A percentile compares a stretch with the other conserved stretches of the same genome.
phyloP scores from a whole-genome alignment of 2,329 filamentous ascomycete genomes.

The Alternaria infectoria region DNA sequence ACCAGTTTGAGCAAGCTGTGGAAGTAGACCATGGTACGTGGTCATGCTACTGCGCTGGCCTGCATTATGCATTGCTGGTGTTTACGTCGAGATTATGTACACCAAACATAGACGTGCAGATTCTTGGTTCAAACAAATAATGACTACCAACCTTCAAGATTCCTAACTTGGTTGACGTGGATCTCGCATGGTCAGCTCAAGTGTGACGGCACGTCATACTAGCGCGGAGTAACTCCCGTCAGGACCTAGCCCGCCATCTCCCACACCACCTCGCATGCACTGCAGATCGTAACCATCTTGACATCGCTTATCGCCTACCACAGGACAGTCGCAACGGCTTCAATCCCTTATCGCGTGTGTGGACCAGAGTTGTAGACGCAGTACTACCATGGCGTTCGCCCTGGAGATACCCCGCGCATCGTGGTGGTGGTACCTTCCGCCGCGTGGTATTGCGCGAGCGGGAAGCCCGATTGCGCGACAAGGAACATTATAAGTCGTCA shows the following conservation, averaged over 20 bases:
- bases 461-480: conserved; percentile 17
- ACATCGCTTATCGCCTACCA: background rate
- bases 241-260: background rate
- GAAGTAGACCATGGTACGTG: conserved; percentile 60
- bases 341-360: background rate
- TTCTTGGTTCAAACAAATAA: conserved; percentile 13
- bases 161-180: background rate
- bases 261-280: background rate
- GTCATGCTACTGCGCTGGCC: background rate
- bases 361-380: background rate
- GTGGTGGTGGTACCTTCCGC: background rate
- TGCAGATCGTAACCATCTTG: background rate
- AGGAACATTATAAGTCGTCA: background rate
- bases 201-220: conserved; percentile 16
- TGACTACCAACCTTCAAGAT: conserved; percentile 5
- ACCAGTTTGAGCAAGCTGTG: conserved; percentile 87
- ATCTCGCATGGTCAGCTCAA: background rate
- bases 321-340: background rate
- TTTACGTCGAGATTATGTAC: conserved; percentile 15
- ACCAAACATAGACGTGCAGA: conserved; percentile 22
- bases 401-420: background rate
- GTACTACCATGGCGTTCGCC: background rate
- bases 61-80: conserved; percentile 1
- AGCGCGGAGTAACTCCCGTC: background rate
- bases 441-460: conserved; percentile 15